phyloP scores from a whole-genome alignment of 345 rosid genomes.

The Tarenaya hassleriana region DNA sequence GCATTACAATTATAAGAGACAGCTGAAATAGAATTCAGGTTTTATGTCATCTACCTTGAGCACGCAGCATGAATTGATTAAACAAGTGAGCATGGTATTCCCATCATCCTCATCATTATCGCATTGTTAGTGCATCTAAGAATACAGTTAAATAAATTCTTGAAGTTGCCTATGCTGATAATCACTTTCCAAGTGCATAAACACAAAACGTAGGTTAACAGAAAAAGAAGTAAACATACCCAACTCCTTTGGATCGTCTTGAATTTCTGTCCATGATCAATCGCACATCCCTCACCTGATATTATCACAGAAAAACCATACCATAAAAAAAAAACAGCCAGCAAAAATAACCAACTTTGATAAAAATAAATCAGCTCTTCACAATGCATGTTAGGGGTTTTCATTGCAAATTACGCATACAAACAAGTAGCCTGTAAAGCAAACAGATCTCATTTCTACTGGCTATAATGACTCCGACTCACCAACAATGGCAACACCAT shows the following conservation, averaged over 20 bases:
- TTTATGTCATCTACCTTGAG: conserved; percentile 83
- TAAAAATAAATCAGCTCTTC: conserved; percentile 1
- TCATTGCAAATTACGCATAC: not conserved
- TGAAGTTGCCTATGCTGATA: conserved; percentile 47
- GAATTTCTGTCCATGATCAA: conserved; percentile 96
- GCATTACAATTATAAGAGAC: conserved; percentile 35
- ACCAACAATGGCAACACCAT: too few species aligned
- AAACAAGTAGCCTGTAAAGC: conserved; percentile 2
- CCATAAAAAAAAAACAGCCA: not conserved
- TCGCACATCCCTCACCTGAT: conserved; percentile 96
- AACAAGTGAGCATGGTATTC: conserved; percentile 91
- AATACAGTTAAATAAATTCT: conserved; percentile 87
- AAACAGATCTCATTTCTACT: not conserved
- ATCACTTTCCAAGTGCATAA: conserved; percentile 36
- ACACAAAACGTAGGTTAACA: conserved; percentile 22
- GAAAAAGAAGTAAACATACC: conserved; percentile 48
- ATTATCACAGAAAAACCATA: conserved; percentile 13
- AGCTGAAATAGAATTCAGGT: conserved; percentile 50
- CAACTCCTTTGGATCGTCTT: conserved; percentile 94
- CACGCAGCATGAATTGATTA: conserved; percentile 89
- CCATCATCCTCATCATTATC: conserved; percentile 95
- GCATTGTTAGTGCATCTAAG: conserved; percentile 96
- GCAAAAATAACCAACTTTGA: conserved; percentile 2
- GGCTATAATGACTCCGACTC: too few species aligned
- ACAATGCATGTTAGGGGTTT: not conserved